Evolutionary conservation across 73 alveolate species (phyloP).

Genomic region (Paramecium tetraurelia): DNA sequence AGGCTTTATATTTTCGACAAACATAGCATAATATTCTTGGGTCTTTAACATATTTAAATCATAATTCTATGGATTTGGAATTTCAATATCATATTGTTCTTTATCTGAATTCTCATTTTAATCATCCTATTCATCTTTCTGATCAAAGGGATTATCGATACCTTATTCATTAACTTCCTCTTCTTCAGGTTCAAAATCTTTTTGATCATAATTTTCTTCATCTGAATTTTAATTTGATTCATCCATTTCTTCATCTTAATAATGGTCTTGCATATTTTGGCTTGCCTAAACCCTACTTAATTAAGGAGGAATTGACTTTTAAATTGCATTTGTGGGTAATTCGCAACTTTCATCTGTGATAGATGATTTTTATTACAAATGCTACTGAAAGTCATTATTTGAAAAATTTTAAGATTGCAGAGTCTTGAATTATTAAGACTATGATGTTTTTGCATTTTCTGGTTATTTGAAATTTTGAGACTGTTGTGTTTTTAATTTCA

Average conservation of each 20-base stretch:
- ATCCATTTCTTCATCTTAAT: neutral
- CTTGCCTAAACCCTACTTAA: neutral
- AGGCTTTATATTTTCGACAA: constrained; percentile 4
- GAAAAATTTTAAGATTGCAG: neutral
- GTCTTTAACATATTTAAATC: constrained; percentile 21
- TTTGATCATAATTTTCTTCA: neutral
- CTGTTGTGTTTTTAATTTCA: neutral
- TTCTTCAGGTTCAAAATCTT: neutral
- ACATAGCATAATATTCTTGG: constrained; percentile 21
- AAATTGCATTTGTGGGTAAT: neutral
- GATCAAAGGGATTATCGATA: neutral
- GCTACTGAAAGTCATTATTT: neutral
- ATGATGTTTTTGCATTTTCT: neutral
- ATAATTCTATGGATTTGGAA: neutral
- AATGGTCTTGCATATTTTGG: neutral
- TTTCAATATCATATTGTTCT: neutral
- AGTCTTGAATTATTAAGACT: neutral
- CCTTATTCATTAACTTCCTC: neutral
- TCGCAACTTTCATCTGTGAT: neutral
- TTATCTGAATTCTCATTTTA: neutral
- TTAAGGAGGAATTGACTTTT: neutral
- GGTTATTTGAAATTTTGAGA: neutral
- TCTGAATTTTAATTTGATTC: neutral
- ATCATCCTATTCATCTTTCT: neutral
- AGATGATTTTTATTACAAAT: neutral